These are phyloP conservation scores for Tricharina praecox DNA, from an alignment of 495 filamentous ascomycete genomes.

Conservation along the genomic window DNA sequence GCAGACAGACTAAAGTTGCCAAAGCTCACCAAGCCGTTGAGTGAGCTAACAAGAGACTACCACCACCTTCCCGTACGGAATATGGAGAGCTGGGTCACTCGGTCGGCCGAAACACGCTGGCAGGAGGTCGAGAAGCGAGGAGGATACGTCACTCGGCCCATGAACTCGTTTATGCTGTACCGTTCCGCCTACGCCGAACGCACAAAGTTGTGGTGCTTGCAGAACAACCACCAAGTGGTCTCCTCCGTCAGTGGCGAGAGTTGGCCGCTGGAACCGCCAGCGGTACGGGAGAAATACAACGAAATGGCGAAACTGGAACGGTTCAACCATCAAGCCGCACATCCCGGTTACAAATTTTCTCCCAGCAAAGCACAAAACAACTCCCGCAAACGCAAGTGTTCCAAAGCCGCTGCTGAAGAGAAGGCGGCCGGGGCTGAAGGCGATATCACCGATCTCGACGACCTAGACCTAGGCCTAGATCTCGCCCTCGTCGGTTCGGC, in stretches of 20 bases:
- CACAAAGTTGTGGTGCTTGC: slow-evolving; percentile 61
- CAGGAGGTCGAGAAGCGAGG: slow-evolving; percentile 51
- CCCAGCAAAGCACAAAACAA: slow-evolving; percentile 49
- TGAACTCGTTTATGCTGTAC: slow-evolving; percentile 99
- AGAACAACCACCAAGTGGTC: slow-evolving; percentile 91
- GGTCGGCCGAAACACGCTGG: slow-evolving; percentile 46
- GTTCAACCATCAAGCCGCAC: slow-evolving; percentile 66
- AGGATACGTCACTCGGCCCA: slow-evolving; percentile 74
- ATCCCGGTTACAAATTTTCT: slow-evolving; percentile 90
- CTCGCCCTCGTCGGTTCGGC: neutral
- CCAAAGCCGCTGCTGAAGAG: slow-evolving; percentile 27
- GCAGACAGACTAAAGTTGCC: slow-evolving; percentile 32
- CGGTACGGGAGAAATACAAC: slow-evolving; percentile 64
- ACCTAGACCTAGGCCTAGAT: slow-evolving; percentile 17
- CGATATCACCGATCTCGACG: slow-evolving; percentile 24
- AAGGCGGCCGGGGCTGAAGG: too few species aligned
- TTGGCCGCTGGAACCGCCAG: slow-evolving; percentile 64
- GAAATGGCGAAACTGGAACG: slow-evolving; percentile 65
- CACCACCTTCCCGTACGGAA: slow-evolving; percentile 49
- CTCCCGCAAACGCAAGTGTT: slow-evolving; percentile 38
- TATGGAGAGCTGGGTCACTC: slow-evolving; percentile 68
- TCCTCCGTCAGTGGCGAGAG: slow-evolving; percentile 67
- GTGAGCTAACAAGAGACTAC: slow-evolving; percentile 54
- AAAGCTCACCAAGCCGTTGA: slow-evolving; percentile 52
- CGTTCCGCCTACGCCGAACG: slow-evolving; percentile 81